Conservation (phyloP, 2,329 filamentous ascomycete species). For the Cercospora brassicicola region DNA sequence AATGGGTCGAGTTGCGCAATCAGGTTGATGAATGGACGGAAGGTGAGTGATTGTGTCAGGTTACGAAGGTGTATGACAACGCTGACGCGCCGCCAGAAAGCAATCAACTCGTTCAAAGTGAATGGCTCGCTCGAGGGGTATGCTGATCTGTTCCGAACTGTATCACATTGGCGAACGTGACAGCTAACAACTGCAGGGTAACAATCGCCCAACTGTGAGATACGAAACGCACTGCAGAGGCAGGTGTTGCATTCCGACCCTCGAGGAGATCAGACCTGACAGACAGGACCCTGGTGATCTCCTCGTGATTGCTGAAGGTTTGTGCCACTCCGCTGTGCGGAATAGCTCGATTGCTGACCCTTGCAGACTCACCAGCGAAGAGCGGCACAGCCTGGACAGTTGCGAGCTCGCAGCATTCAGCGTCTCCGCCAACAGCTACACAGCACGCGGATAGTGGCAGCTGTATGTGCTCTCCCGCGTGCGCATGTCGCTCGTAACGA, state of each 20-base stretch:
- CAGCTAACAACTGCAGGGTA: constrained; percentile 15
- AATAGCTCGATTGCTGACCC: background rate
- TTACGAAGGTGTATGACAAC: background rate
- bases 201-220: constrained; percentile 18
- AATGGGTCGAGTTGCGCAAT: constrained; percentile 22
- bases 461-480: constrained; percentile 12
- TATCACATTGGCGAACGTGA: background rate
- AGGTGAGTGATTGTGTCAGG: constrained; percentile 13
- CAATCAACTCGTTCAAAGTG: constrained; percentile 20
- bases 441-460: background rate
- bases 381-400: constrained; percentile 8
- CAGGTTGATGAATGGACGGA: constrained; percentile 22
- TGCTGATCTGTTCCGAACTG: background rate
- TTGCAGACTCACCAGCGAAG: background rate
- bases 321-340: background rate
- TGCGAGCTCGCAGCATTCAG: background rate
- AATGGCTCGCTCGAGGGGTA: constrained; percentile 24
- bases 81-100: constrained; percentile 13
- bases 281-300: constrained; percentile 20
- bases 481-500: constrained; percentile 7
- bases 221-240: constrained; percentile 24
- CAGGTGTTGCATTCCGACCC: constrained; percentile 23
- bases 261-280: constrained; percentile 21
- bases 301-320: constrained; percentile 14
- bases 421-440: background rate